Evolutionary conservation across 129 eudicot genomes (phyloP).

Genomic region (Daucus carota): DH1_v3.0 NC_030389.2:40973501-40974000

Average conservation of each 20-base stretch:
- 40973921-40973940: constrained; percentile 3
- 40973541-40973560: not conserved
- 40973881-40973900: not conserved
- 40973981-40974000: constrained; percentile 1
- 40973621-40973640: not conserved
- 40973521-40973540: not conserved
- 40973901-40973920: not conserved
- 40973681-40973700: not conserved
- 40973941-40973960: not conserved
- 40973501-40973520: constrained; percentile 7
- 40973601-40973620: not conserved
- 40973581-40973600: not conserved
- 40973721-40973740: not conserved
- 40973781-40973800: not conserved
- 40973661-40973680: not conserved
- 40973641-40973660: not conserved
- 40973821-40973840: too few species aligned
- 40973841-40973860: not conserved
- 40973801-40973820: too few species aligned
- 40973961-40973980: not conserved
- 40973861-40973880: not conserved
- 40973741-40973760: not conserved
- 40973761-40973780: not conserved
- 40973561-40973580: not conserved
- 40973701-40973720: not conserved